Conservation (phyloP, 2,329 filamentous ascomycete genomes). For the Penicillium sp. region DNA sequence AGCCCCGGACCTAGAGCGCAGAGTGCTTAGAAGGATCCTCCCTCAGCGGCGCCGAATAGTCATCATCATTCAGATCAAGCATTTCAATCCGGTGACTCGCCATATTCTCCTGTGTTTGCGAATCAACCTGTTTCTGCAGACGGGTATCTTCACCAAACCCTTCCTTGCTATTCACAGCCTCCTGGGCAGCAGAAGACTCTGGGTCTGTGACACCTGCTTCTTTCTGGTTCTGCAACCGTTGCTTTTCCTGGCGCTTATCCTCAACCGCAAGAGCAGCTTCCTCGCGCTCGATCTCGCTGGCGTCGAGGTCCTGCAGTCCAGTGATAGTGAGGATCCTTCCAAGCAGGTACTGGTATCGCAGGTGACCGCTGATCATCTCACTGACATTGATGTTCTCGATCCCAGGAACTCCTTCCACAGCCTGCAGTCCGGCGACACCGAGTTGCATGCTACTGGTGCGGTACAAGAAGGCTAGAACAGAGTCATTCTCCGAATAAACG, state of each 20-base stretch:
- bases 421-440: conserved; percentile 80
- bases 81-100: conserved; percentile 23
- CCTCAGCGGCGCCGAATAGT: conserved; percentile 17
- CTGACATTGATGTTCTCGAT: conserved; percentile 69
- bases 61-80: conserved; percentile 23
- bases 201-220: conserved; percentile 27
- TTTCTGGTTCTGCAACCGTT: conserved; percentile 33
- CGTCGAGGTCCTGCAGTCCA: conserved; percentile 67
- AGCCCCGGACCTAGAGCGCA: conserved; percentile 11
- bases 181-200: conserved; percentile 13
- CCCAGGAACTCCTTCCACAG: conserved; percentile 56
- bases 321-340: conserved; percentile 67
- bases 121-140: conserved; percentile 31
- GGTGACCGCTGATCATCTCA: conserved; percentile 66
- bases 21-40: conserved; percentile 21
- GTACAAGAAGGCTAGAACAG: conserved; percentile 84
- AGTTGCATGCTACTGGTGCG: conserved; percentile 78
- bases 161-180: conserved; percentile 23
- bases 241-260: conserved; percentile 41
- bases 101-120: conserved; percentile 31
- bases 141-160: conserved; percentile 27
- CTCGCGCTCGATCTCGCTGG: conserved; percentile 46
- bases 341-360: conserved; percentile 68
- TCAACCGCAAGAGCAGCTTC: conserved; percentile 42
- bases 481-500: conserved; percentile 84